Percentiles rank a stretch among this genome's conserved stretches.
phyloP scores from a whole-genome alignment of 192 early-diverging fungal genomes.

The Coemansia sp. region DNA sequence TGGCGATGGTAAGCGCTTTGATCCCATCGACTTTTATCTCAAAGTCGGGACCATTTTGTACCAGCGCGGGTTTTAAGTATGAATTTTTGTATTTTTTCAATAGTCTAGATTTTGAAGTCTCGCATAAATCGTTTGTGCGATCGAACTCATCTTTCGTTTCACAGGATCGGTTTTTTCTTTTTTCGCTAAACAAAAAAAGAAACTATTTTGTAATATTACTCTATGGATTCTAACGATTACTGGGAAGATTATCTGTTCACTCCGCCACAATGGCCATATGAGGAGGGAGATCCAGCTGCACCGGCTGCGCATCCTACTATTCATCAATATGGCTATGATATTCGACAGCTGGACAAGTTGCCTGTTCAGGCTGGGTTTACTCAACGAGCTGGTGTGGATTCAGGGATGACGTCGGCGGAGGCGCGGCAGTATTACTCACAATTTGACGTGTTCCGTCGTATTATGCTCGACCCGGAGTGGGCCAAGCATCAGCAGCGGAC shows the following conservation, averaged over 20 bases:
- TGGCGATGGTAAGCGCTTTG: conserved; percentile 53
- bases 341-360: conserved; percentile 22
- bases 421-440: conserved; percentile 35
- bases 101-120: too few species aligned
- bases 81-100: neutral
- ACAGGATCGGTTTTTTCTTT: neutral
- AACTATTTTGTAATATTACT: neutral
- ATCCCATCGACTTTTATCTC: conserved; percentile 72
- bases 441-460: conserved; percentile 30
- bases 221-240: neutral
- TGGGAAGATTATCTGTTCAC: conserved; percentile 28
- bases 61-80: conserved; percentile 59
- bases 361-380: conserved; percentile 23
- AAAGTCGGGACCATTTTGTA: conserved; percentile 65
- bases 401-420: conserved; percentile 3
- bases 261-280: conserved; percentile 41
- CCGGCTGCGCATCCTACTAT: conserved; percentile 23
- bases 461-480: conserved; percentile 32
- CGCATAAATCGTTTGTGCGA: too few species aligned
- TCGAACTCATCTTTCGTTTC: too few species aligned
- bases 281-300: conserved; percentile 16
- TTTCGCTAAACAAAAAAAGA: neutral
- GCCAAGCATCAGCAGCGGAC: neutral
- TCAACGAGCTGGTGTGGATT: neutral
- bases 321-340: conserved; percentile 27